phyloP scores from a whole-genome alignment of 176 grass and related monocot species.

The Carex parvula region DNA sequence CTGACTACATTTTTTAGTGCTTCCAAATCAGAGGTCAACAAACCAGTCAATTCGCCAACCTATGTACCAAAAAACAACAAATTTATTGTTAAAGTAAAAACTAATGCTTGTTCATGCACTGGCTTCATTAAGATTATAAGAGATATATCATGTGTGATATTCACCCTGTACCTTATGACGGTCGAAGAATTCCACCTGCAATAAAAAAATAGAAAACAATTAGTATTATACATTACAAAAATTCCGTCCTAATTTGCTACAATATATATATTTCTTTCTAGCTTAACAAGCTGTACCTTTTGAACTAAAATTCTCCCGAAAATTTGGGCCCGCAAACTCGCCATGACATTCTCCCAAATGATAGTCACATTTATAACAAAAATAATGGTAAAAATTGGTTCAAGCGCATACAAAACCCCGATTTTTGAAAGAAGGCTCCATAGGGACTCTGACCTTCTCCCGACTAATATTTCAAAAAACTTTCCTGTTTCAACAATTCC shows the following conservation, averaged over 20 bases:
- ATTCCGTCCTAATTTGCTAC: neutral
- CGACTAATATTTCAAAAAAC: slow-evolving; percentile 90
- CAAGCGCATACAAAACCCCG: slow-evolving; percentile 56
- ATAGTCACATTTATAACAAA: slow-evolving; percentile 82
- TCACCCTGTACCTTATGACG: slow-evolving; percentile 62
- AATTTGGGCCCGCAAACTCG: slow-evolving; percentile 70
- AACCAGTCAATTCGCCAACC: slow-evolving; percentile 94
- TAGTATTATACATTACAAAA: slow-evolving; percentile 13
- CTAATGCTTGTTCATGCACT: neutral
- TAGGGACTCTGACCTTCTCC: slow-evolving; percentile 54
- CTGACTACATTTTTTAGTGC: slow-evolving; percentile 75
- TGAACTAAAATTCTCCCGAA: slow-evolving; percentile 95
- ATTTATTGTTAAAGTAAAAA: neutral
- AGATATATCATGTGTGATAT: neutral
- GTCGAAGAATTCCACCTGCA: slow-evolving; percentile 97
- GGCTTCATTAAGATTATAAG: neutral
- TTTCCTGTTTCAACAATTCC: slow-evolving; percentile 43
- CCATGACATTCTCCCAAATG: slow-evolving; percentile 91
- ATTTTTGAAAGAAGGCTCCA: slow-evolving; percentile 77
- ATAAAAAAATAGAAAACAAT: slow-evolving; percentile 21
- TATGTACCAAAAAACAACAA: slow-evolving; percentile 31
- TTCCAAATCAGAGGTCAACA: slow-evolving; percentile 95
- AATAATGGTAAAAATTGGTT: slow-evolving; percentile 81
- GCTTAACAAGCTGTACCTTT: slow-evolving; percentile 45
- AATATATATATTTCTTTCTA: neutral